Base-by-base conservation (phyloP, 179 eudicot species). In the Patellifolia procumbens region DNA sequence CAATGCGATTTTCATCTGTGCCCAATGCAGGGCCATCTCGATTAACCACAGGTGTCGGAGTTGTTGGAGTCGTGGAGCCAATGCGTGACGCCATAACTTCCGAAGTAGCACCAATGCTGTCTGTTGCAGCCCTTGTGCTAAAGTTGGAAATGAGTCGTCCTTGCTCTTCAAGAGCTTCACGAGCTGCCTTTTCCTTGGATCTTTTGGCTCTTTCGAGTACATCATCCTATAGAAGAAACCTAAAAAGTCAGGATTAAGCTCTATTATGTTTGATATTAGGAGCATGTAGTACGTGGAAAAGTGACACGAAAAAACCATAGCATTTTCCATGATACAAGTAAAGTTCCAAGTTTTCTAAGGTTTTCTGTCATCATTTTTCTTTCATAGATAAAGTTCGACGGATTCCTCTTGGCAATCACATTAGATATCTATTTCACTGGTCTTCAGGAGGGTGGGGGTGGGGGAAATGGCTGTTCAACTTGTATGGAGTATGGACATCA, bases 181-280 rank as follows among this genome's bases (percentile, higher is more conserved):
- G 88, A 26, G 94, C 93, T 42, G 97, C 98, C 80, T 83, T 87
- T 83, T 91, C 92, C 83, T 94, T 91, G 45, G 93, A 89, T 72
- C 74, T 73, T 79, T 88, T 84, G 51, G 98, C 98, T 83, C 92
- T 92, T 81, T 89, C 94, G 10, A 94, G 68, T 43, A 94, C 97
- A 26, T 94, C 97, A 75, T 91, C 97, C 97, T 94, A 86, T 75
- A 74, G 24, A 37, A 10, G 9, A 62, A 72, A 24, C 37, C 34
- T 64, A 12, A 22, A 24, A 51, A 4, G 19, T 63, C 39, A 62
- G 46, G 13, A 46, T 26, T 22, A 17, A 17, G 49, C n/a, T 32
- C 13, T 39, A 32, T 34, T 62, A 0, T 59, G 34, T 3, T 19
- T 59, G 28, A 9, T 59, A 5, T 13, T 24, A 11, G 11, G 19